Conservation (phyloP, 2,329 filamentous ascomycete species). For the Aureobasidium sp. region DNA sequence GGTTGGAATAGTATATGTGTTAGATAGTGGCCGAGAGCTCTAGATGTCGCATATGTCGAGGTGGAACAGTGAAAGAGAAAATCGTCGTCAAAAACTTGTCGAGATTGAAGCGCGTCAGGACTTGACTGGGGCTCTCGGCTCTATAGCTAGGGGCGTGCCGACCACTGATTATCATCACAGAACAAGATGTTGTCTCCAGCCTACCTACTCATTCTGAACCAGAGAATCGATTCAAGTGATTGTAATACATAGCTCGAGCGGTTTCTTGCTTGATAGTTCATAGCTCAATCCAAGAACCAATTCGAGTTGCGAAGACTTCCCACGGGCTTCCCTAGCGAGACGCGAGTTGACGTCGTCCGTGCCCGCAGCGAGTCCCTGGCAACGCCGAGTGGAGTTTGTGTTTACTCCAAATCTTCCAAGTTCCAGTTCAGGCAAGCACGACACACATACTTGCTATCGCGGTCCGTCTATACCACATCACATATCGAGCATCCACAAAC, state of each 20-base stretch:
- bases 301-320: too few species aligned
- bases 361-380: neutral
- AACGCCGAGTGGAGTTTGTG: neutral
- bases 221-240: neutral
- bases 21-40: neutral
- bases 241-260: neutral
- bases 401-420: neutral
- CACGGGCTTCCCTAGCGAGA: neutral
- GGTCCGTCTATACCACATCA: neutral
- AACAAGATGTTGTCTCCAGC: neutral
- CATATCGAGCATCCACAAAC: neutral
- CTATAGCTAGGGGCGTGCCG: neutral
- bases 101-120: constrained; percentile 6
- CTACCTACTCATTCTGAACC: neutral
- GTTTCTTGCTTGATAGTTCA: neutral
- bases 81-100: constrained; percentile 11
- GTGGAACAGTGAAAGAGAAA: neutral
- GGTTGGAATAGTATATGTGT: neutral
- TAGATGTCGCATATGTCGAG: neutral
- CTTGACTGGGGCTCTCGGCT: neutral
- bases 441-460: neutral
- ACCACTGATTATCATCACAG: neutral
- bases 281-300: neutral
- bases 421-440: neutral
- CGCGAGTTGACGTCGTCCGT: neutral